A percentile compares a stretch with the other conserved stretches of the same genome.
phyloP scores from a whole-genome alignment of 306 rosid species.

The Echinosophora koreensis region DNA sequence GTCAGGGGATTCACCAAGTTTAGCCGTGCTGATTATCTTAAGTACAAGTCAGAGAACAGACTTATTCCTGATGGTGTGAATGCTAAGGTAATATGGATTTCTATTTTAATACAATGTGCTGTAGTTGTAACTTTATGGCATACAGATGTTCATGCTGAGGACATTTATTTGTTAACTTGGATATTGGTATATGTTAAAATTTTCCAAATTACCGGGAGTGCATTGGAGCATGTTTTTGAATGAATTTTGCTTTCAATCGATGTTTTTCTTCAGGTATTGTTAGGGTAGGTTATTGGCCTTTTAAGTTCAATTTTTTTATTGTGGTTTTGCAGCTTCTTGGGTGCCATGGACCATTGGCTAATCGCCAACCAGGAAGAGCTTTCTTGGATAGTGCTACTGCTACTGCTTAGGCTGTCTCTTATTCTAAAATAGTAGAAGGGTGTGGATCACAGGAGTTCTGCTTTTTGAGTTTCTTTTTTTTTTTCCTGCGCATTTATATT shows the following conservation, averaged over 20 bases:
- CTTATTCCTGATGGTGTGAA: constrained; percentile 71
- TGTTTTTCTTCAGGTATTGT: neutral
- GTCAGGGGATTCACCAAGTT: constrained; percentile 83
- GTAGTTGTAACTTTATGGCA: neutral
- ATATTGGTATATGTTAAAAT: neutral
- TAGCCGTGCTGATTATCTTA: constrained; percentile 66
- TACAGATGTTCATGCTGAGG: neutral
- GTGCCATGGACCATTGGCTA: constrained; percentile 71
- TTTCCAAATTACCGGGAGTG: neutral
- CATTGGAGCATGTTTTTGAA: neutral
- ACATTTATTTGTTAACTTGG: neutral
- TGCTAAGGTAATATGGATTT: constrained; percentile 64
- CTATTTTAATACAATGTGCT: neutral
- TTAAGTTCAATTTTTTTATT: neutral
- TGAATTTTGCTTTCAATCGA: neutral
- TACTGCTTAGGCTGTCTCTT: constrained; percentile 42
- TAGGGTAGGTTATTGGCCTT: neutral
- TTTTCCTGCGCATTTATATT: constrained; percentile 3
- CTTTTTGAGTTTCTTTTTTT: constrained; percentile 30
- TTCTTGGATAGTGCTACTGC: constrained; percentile 36
- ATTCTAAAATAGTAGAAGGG: neutral
- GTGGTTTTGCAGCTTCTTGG: constrained; percentile 73
- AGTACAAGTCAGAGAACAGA: constrained; percentile 61
- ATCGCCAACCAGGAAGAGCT: constrained; percentile 69
- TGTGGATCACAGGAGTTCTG: constrained; percentile 10